A percentile compares a stretch with the other conserved stretches of the same genome.
These are phyloP conservation scores for Poa pratensis DNA, from an alignment of 176 grass and related monocot species.

Conservation along the genomic window DNA sequence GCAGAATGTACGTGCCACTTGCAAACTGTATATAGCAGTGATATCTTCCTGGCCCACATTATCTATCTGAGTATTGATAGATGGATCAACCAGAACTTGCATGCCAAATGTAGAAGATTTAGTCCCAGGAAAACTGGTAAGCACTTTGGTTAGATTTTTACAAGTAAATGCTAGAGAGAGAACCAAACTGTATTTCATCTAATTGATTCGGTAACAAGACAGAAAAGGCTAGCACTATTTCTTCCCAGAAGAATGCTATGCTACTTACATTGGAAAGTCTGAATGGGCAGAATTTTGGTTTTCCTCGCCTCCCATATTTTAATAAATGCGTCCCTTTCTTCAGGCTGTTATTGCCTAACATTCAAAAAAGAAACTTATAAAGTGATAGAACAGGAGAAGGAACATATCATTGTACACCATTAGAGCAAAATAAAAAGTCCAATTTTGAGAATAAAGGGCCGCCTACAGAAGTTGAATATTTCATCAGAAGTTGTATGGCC, in stretches of 20 bases:
- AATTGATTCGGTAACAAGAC: neutral
- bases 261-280: conserved; percentile 71
- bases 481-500: neutral
- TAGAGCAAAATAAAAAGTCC: neutral
- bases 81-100: conserved; percentile 15
- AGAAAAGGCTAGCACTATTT: neutral
- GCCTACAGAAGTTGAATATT: neutral
- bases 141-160: neutral
- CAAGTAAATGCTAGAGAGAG: conserved; percentile 18
- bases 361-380: neutral
- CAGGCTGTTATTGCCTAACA: conserved; percentile 71
- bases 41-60: neutral
- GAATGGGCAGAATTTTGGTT: conserved; percentile 86
- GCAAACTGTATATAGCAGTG: neutral
- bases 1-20: conserved; percentile 14
- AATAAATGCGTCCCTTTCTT: conserved; percentile 81
- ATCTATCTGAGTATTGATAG: conserved; percentile 8
- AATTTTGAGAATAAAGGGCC: neutral
- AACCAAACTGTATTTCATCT: conserved; percentile 26
- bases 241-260: conserved; percentile 6
- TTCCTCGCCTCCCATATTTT: conserved; percentile 82
- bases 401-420: neutral
- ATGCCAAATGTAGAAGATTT: neutral
- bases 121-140: neutral
- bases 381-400: conserved; percentile 2